phyloP scores from a whole-genome alignment of 495 filamentous ascomycete species.

The Penicillium daleae region DNA sequence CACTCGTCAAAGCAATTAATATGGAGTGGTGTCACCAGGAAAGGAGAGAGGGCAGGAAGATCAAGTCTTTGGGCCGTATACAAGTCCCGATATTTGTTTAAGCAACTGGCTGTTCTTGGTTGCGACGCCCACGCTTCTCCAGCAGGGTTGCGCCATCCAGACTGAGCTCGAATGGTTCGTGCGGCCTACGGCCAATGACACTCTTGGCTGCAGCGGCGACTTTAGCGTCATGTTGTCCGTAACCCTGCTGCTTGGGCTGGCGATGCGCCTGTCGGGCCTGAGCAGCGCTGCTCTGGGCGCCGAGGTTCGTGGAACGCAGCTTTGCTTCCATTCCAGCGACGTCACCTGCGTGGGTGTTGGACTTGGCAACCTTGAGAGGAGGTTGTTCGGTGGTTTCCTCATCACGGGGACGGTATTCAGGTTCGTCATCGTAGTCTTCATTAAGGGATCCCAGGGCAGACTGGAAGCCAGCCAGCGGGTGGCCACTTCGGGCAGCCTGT shows the following conservation, averaged over 20 bases:
- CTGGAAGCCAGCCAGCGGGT: conserved; percentile 45
- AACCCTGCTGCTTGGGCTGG: conserved; percentile 63
- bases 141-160: conserved; percentile 87
- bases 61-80: neutral
- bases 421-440: conserved; percentile 67
- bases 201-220: conserved; percentile 80
- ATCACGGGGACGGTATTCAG: conserved; percentile 40
- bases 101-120: conserved; percentile 37
- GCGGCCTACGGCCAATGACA: conserved; percentile 66
- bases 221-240: conserved; percentile 77
- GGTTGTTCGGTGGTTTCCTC: conserved; percentile 55
- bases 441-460: conserved; percentile 69
- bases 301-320: conserved; percentile 79
- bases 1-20: conserved; percentile 20
- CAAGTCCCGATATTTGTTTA: conserved; percentile 20
- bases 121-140: conserved; percentile 65
- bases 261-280: conserved; percentile 61
- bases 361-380: conserved; percentile 70
- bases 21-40: neutral
- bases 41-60: neutral
- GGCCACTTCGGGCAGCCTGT: conserved; percentile 63
- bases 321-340: conserved; percentile 83
- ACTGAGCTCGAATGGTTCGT: conserved; percentile 82
- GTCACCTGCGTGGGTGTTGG: conserved; percentile 57
- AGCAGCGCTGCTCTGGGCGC: conserved; percentile 54